These are phyloP conservation scores for Striga asiatica DNA, from an alignment of 257 asterid genomes.

Conservation along the genomic window DNA sequence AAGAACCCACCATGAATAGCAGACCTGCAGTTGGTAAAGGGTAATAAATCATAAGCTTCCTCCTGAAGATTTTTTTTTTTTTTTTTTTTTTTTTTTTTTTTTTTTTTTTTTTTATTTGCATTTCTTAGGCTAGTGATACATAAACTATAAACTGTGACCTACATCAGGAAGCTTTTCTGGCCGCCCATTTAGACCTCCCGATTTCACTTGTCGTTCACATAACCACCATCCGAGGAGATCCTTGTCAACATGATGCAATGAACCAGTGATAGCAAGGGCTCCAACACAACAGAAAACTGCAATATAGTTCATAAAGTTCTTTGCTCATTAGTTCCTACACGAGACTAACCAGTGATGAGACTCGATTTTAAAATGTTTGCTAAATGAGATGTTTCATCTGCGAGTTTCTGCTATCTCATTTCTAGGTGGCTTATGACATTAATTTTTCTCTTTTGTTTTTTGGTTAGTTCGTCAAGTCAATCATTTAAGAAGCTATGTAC, in stretches of 20 bases:
- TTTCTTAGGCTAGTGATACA: neutral
- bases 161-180: constrained; percentile 99
- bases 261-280: constrained; percentile 86
- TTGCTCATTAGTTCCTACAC: too few relatives aligned
- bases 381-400: neutral
- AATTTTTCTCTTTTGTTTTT: too few relatives aligned
- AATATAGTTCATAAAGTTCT: constrained; percentile 10
- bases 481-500: neutral
- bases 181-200: constrained; percentile 95
- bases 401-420: neutral
- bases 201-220: constrained; percentile 86
- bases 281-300: constrained; percentile 95
- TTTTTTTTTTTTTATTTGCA: neutral
- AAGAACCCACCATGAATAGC: constrained; percentile 99
- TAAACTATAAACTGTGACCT: constrained; percentile 20
- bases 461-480: too few relatives aligned
- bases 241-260: constrained; percentile 78
- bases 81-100: neutral
- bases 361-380: neutral
- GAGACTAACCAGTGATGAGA: neutral
- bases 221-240: constrained; percentile 99
- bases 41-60: neutral
- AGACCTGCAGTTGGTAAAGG: constrained; percentile 46
- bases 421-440: constrained; percentile 1
- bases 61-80: neutral